Percentiles rank a stretch among this genome's conserved stretches.
These are phyloP conservation scores for Aquilaria yunnanensis DNA, from an alignment of 345 rosid genomes.

Conservation along the genomic window DNA sequence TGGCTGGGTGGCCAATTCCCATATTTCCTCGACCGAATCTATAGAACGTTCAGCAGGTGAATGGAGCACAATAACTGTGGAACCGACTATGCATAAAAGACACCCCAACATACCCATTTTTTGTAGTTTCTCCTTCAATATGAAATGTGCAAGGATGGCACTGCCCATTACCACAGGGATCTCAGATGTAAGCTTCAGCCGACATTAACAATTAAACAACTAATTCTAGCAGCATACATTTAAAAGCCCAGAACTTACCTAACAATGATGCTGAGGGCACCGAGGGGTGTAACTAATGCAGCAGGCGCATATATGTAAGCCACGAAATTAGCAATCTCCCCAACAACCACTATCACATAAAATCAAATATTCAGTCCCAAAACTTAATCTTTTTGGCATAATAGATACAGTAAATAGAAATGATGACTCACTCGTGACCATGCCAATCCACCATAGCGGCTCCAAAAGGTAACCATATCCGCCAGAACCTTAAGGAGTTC, in stretches of 20 bases:
- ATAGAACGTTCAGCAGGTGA: constrained; percentile 52
- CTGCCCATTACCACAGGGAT: constrained; percentile 27
- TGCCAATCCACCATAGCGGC: constrained; percentile 89
- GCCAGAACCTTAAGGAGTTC: constrained; percentile 40
- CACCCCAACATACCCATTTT: constrained; percentile 76
- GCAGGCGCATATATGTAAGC: constrained; percentile 77
- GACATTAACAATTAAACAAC: constrained; percentile 9
- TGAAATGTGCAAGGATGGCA: constrained; percentile 68
- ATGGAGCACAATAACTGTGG: constrained; percentile 66
- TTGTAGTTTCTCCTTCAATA: constrained; percentile 62
- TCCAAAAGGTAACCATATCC: constrained; percentile 76
- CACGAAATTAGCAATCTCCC: constrained; percentile 66
- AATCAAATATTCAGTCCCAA: background rate
- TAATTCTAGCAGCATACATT: background rate
- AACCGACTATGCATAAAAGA: constrained; percentile 67
- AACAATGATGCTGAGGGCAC: constrained; percentile 74
- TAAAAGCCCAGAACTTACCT: constrained; percentile 29
- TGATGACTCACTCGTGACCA: constrained; percentile 64
- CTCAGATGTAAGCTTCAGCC: constrained; percentile 12
- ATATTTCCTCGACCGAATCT: constrained; percentile 53
- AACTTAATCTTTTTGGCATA: background rate
- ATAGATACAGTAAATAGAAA: background rate
- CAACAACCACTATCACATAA: constrained; percentile 54
- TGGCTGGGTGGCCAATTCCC: constrained; percentile 72
- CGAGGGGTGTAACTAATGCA: constrained; percentile 73